Percentiles rank a stretch among this genome's conserved stretches.
These are phyloP conservation scores for Knoxdaviesia proteae DNA, from an alignment of 2,329 filamentous ascomycete species.

Conservation along the genomic window DNA sequence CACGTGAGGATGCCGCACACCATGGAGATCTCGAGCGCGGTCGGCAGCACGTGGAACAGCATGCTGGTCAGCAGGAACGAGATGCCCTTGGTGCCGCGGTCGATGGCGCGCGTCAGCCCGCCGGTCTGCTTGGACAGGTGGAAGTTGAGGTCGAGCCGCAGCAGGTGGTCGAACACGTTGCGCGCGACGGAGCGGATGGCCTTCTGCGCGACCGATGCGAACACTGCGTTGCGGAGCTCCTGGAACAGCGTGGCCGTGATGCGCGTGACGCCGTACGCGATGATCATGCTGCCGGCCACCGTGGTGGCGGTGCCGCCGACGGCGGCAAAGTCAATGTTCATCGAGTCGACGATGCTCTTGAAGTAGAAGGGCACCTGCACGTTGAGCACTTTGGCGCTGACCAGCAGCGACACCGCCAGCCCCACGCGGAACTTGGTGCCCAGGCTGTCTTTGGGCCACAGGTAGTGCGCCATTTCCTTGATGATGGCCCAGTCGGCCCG, in stretches of 20 bases:
- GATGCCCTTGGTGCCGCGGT: conserved; percentile 94
- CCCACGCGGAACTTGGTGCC: conserved; percentile 64
- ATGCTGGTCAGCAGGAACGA: conserved; percentile 93
- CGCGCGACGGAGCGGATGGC: conserved; percentile 79
- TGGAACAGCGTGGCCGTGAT: conserved; percentile 81
- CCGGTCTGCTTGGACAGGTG: conserved; percentile 89
- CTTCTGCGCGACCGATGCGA: conserved; percentile 91
- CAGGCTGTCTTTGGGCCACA: conserved; percentile 74
- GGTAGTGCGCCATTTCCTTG: conserved; percentile 87
- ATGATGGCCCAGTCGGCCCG: conserved; percentile 98
- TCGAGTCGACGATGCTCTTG: conserved; percentile 89
- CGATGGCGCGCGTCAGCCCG: conserved; percentile 80
- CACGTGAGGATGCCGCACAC: conserved; percentile 94
- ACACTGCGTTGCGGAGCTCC: conserved; percentile 86
- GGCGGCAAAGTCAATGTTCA: conserved; percentile 86
- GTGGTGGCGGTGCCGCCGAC: conserved; percentile 76
- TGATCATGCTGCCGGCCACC: conserved; percentile 76
- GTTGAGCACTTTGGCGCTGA: conserved; percentile 87
- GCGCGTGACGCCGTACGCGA: conserved; percentile 77
- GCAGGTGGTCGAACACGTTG: conserved; percentile 79
- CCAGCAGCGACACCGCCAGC: conserved; percentile 59
- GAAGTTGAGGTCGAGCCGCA: conserved; percentile 80
- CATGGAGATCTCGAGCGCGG: conserved; percentile 79
- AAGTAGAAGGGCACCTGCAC: conserved; percentile 99
- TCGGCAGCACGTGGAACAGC: conserved; percentile 94